phyloP scores from a whole-genome alignment of 2,329 filamentous ascomycete genomes.

The Phyllosticta citrichinensis region DNA sequence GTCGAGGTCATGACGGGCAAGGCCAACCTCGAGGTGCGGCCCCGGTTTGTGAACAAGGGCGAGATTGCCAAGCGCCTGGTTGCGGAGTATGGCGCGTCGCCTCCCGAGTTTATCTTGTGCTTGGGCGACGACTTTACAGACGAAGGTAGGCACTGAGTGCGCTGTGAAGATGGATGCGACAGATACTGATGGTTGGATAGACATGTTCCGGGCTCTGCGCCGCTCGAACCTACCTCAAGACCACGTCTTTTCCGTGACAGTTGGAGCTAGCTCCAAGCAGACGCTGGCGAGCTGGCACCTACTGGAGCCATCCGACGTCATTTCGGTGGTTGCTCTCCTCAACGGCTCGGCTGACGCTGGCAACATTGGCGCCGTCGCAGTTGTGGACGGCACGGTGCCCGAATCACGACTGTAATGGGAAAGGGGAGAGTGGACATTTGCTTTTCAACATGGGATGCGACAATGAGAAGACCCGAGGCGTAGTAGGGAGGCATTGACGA shows the following conservation, averaged over 20 bases:
- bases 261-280: slow-evolving; percentile 84
- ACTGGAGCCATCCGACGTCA: slow-evolving; percentile 78
- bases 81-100: slow-evolving; percentile 55
- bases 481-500: neutral
- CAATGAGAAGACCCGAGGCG: neutral
- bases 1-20: slow-evolving; percentile 97
- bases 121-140: slow-evolving; percentile 94
- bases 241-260: slow-evolving; percentile 80
- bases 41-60: slow-evolving; percentile 95
- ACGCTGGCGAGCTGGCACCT: slow-evolving; percentile 87
- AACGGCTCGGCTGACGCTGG: slow-evolving; percentile 38
- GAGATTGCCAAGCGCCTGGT: slow-evolving; percentile 84
- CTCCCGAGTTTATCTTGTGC: slow-evolving; percentile 80
- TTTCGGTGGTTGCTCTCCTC: slow-evolving; percentile 52
- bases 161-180: neutral
- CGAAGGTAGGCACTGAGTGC: slow-evolving; percentile 56
- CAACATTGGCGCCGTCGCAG: slow-evolving; percentile 31
- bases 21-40: slow-evolving; percentile 93
- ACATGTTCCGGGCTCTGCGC: slow-evolving; percentile 74
- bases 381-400: slow-evolving; percentile 29
- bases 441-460: neutral
- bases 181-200: slow-evolving; percentile 25
- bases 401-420: slow-evolving; percentile 15
- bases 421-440: neutral
- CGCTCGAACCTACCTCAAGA: slow-evolving; percentile 47